Base-by-base conservation (phyloP, 345 rosid genomes). In the Hypericum androsaemum region DNA sequence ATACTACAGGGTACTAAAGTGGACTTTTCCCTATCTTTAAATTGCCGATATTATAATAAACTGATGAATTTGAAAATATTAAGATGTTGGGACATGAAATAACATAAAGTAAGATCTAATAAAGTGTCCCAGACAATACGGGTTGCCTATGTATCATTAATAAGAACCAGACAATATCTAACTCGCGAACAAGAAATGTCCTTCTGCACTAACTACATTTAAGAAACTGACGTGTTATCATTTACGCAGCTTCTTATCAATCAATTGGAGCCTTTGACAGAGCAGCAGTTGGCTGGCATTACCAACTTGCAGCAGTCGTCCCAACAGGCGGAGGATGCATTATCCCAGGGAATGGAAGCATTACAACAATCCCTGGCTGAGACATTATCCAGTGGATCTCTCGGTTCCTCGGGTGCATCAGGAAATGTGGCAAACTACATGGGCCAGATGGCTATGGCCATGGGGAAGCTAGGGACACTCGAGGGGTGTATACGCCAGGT, bases 371-470 rank as follows among this genome's bases (percentile, higher is more conserved):
- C 97, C 11, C 64, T 94, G 48, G 80, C 99, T 4, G 94, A 94
- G 69, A 94, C 99, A 8, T 67, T 94, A 59, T 88, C 87, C 8
- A 88, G 79, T 10, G 99, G 97, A 52, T 67, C 94, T 40, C 88
- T 82, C 12, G 97, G 95, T 46, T 74, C 86, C 14, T 77, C 96
- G 0, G 88, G 97, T 49, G 67, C 95, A 56, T 83, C 95, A 39
- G 86, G 89, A 49, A 83, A 88, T 41, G 94, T 88, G 17, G 95
- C 97, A 16, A 88, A 79, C 66, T 94, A 94, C 71, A 88, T 88
- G 97, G 99, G 99, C 61, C 97, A 94, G 66, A 94, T 94, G 97
- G 99, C 99, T 39, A 94, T 94, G 99, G 99, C 97, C 41, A 94
- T 94, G 99, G 99, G 99, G 52, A 88, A 88, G 73, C 76, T 94